These are phyloP conservation scores for Corymbia citriodora DNA, from an alignment of 441 rosid species.

Conservation along the genomic window DNA sequence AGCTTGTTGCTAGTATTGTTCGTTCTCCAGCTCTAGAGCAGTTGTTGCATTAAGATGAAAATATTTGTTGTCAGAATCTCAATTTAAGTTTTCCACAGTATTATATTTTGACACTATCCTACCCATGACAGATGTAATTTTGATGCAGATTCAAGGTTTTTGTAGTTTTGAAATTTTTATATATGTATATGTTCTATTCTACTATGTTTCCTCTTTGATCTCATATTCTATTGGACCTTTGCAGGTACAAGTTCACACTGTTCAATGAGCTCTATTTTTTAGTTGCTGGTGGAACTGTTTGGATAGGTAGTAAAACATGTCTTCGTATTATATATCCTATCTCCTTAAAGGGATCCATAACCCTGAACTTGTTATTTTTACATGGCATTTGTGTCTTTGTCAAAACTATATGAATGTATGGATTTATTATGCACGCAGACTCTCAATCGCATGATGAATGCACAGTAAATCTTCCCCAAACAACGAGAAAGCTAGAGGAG, in stretches of 20 bases:
- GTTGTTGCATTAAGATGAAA: background rate
- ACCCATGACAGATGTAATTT: background rate
- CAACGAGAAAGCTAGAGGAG: slow-evolving; percentile 21
- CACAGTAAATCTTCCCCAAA: slow-evolving; percentile 16
- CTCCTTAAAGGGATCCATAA: background rate
- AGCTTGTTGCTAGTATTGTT: background rate
- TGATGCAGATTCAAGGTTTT: background rate
- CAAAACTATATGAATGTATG: background rate
- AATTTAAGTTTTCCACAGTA: background rate
- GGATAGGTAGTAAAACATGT: slow-evolving; percentile 62
- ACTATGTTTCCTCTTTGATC: background rate
- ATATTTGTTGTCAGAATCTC: background rate
- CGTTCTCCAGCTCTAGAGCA: background rate
- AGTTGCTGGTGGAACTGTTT: slow-evolving; percentile 97
- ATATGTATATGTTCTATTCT: background rate
- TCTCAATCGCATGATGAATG: slow-evolving; percentile 36
- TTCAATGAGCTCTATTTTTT: slow-evolving; percentile 97
- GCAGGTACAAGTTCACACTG: slow-evolving; percentile 93
- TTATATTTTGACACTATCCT: background rate
- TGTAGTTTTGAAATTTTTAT: background rate
- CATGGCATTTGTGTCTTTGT: background rate
- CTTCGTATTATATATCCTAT: background rate
- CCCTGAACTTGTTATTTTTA: background rate
- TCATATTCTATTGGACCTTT: background rate
- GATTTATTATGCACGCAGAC: slow-evolving; percentile 38